phyloP scores from a whole-genome alignment of 2,329 filamentous ascomycete genomes.

The Phoma herbarum region DNA sequence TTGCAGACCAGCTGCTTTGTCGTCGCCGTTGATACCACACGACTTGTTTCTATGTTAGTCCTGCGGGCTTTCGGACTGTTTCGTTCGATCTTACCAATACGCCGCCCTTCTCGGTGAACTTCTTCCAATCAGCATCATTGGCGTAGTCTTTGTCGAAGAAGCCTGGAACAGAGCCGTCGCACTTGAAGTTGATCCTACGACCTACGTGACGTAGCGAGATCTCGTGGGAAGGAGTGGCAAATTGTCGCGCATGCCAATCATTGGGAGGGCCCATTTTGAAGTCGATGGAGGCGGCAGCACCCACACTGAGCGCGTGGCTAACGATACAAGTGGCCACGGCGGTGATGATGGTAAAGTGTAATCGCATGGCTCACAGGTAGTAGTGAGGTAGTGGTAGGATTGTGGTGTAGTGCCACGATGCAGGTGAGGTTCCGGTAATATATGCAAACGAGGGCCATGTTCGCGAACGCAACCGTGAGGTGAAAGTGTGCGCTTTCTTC shows the following conservation, averaged over 20 bases:
- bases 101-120: slow-evolving; percentile 23
- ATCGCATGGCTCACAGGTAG: too few relatives aligned
- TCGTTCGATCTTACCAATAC: slow-evolving; percentile 5
- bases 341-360: background rate
- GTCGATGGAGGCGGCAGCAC: too few relatives aligned
- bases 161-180: background rate
- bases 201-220: background rate
- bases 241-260: background rate
- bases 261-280: background rate
- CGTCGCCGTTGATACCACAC: slow-evolving; percentile 21
- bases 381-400: background rate
- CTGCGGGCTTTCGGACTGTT: background rate
- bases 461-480: background rate
- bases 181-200: background rate
- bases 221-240: background rate
- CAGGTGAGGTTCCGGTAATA: background rate
- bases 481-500: background rate
- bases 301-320: background rate
- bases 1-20: slow-evolving; percentile 24
- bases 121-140: slow-evolving; percentile 19
- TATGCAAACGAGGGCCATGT: background rate
- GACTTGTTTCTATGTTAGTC: background rate
- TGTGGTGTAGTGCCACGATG: background rate
- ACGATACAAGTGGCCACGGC: background rate
- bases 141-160: slow-evolving; percentile 28